Percentiles rank a stretch among this genome's conserved stretches.
Evolutionary conservation across 345 rosid genomes (phyloP).

Genomic region (Mangifera indica): DNA sequence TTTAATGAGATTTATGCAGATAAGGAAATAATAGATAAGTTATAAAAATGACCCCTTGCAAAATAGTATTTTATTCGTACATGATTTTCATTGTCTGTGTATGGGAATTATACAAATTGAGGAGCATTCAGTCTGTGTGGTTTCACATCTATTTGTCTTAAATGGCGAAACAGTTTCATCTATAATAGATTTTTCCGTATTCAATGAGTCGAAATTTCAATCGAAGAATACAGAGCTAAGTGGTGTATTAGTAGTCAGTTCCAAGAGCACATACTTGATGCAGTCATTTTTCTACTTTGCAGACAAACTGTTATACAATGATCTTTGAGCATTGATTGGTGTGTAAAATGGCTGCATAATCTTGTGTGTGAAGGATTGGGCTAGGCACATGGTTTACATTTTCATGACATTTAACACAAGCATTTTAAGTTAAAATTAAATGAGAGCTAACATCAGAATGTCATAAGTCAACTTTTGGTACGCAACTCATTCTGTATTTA

Average conservation of each 20-base stretch:
- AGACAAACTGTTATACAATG: not conserved
- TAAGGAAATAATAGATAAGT: too few relatives aligned
- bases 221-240: not conserved
- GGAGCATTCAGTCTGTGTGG: not conserved
- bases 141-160: not conserved
- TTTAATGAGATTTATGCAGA: too few relatives aligned
- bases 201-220: not conserved
- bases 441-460: not conserved
- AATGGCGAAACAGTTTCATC: not conserved
- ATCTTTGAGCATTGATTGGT: not conserved
- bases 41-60: not conserved
- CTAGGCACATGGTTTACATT: not conserved
- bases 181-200: not conserved
- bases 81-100: not conserved
- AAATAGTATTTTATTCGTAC: not conserved
- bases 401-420: too few relatives aligned
- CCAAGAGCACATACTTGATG: not conserved
- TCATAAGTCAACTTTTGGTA: too few relatives aligned
- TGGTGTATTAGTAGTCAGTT: not conserved
- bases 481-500: too few relatives aligned
- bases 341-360: slow-evolving; percentile 4
- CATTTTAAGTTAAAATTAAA: not conserved
- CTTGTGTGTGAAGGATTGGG: not conserved
- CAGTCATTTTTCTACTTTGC: not conserved
- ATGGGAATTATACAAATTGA: not conserved